phyloP scores from a whole-genome alignment of 805 yeast species.

The Sugiyamaella americana region DNA sequence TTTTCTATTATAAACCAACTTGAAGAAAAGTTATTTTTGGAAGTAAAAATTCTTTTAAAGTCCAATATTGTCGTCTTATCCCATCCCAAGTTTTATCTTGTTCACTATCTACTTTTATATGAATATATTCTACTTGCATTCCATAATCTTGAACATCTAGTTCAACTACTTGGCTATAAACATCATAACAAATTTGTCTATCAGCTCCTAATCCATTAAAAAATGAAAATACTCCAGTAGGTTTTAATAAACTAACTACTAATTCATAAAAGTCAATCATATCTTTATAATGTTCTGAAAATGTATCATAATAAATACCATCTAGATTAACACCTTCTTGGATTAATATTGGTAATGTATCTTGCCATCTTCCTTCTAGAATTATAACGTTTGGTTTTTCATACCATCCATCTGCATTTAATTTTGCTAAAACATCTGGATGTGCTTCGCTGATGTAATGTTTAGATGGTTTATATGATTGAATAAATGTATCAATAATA shows the following conservation, averaged over 20 bases:
- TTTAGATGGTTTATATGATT: constrained; percentile 46
- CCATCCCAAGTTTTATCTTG: constrained; percentile 34
- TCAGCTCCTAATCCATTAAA: constrained; percentile 90
- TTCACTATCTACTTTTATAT: constrained; percentile 31
- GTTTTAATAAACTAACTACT: constrained; percentile 74
- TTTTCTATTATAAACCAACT: too few species aligned
- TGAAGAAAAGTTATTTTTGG: constrained; percentile 23
- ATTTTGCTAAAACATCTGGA: constrained; percentile 73
- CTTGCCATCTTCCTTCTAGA: constrained; percentile 92
- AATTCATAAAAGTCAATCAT: constrained; percentile 80
- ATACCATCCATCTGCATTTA: constrained; percentile 77
- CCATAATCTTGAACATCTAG: constrained; percentile 79
- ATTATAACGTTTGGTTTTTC: constrained; percentile 64
- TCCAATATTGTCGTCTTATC: constrained; percentile 32
- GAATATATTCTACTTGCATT: constrained; percentile 49
- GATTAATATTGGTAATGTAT: constrained; percentile 58
- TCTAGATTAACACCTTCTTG: constrained; percentile 68
- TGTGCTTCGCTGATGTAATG: constrained; percentile 95
- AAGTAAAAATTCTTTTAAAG: constrained; percentile 27
- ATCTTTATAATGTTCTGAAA: constrained; percentile 84
- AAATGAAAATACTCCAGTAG: constrained; percentile 80
- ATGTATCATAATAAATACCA: constrained; percentile 91
- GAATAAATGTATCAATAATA: constrained; percentile 77
- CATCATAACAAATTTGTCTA: constrained; percentile 68
- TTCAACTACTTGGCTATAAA: constrained; percentile 75